Evolutionary conservation across 1,284 basidiomycete species (phyloP), one percentile per base, ranked within the genome.

Genomic region (Pseudozyma sp.): DNA sequence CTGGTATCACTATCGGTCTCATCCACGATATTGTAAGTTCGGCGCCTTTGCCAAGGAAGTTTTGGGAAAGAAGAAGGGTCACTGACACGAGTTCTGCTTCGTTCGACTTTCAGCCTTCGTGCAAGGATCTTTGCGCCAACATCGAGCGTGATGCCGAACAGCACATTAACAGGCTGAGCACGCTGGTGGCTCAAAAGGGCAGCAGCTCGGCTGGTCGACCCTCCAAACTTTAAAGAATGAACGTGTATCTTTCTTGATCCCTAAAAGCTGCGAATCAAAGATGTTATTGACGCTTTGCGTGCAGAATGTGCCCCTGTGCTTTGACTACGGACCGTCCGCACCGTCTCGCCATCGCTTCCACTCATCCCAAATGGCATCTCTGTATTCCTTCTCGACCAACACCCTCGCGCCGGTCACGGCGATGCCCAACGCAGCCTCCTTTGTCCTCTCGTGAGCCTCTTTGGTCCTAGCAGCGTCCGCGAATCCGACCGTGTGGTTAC

Each of bases 61-160:
- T n/a, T n/a, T n/a, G n/a, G n/a, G 8, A 35, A 35, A 35, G 34
- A 7, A 7, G 8, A 35, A 35, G 7, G 8, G 35, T 37, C 5
- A 9, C 52, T 54, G 42, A 54, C 33, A 19, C 24, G 8, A 16
- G 8, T 17, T 33, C 30, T 19, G 31, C 5, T 5, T 49, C 16
- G 17, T n/a, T 0, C n/a, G 9, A n/a, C 49, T 24, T 7, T 10
- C 31, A 77, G 78, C 93, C 93, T 16, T 91, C 91, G 1, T 96
- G 94, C 86, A 87, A 91, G 73, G 91, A 88, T 57, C 86, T 97
- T 24, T 79, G 96, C 54, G 81, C 85, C 24, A 87, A 88, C 74
- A 89, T 97, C 53, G 94, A 93, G 86, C 86, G 83, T 54, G 94
- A 95, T 79, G 91, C 91, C 0, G 91, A 93, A 84, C 88, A 88